Evolutionary conservation across 2,329 filamentous ascomycete species (phyloP).

Genomic region (Malbranchea cinnamomea): DNA sequence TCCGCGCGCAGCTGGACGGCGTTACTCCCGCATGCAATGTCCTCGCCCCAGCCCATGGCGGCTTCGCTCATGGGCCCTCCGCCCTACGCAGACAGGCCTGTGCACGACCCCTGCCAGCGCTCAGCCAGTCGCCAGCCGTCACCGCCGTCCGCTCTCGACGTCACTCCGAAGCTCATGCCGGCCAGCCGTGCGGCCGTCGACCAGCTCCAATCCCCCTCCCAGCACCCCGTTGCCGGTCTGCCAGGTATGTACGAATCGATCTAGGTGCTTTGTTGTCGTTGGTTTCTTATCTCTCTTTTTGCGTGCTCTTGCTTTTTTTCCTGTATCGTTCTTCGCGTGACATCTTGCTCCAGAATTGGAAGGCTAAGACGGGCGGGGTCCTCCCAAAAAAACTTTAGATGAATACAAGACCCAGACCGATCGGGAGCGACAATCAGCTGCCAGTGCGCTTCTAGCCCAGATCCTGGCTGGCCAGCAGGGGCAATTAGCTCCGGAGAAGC

Average conservation of each 20-base stretch:
- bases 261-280: background rate
- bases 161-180: conserved; percentile 17
- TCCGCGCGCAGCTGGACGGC: conserved; percentile 7
- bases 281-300: background rate
- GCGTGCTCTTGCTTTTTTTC: too few relatives aligned
- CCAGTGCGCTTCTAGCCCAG: conserved; percentile 27
- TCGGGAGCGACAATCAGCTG: conserved; percentile 25
- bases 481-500: too few relatives aligned
- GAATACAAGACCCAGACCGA: conserved; percentile 16
- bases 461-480: conserved; percentile 24
- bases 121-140: conserved; percentile 12
- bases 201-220: conserved; percentile 16
- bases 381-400: too few relatives aligned
- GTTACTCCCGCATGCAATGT: conserved; percentile 25
- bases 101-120: conserved; percentile 24
- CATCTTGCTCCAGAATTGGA: too few relatives aligned
- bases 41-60: conserved; percentile 33
- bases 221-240: conserved; percentile 18
- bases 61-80: conserved; percentile 32
- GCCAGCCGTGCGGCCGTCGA: conserved; percentile 14
- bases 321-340: too few relatives aligned
- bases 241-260: conserved; percentile 11
- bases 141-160: conserved; percentile 16
- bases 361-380: conserved; percentile 4
- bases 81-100: conserved; percentile 26